Evolutionary conservation across 176 grass and related monocot species (phyloP).

Genomic region (maize (Zea mays)): Zm-B73-REFERENCE-NAM-5.0 NC_050097.1:61745001-61745500

Average conservation of each 20-base stretch:
- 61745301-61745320: not conserved
- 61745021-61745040: slow-evolving; percentile 30
- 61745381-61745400: not conserved
- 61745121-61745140: slow-evolving; percentile 71
- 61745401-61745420: not conserved
- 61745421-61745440: slow-evolving; percentile 19
- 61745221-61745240: slow-evolving; percentile 21
- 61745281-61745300: slow-evolving; percentile 23
- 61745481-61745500: slow-evolving; percentile 16
- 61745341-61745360: not conserved
- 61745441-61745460: not conserved
- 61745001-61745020: slow-evolving; percentile 74
- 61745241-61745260: not conserved
- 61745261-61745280: not conserved
- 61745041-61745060: slow-evolving; percentile 77
- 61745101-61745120: slow-evolving; percentile 22
- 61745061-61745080: slow-evolving; percentile 42
- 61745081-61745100: slow-evolving; percentile 13
- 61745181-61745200: slow-evolving; percentile 63
- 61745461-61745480: slow-evolving; percentile 7
- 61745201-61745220: slow-evolving; percentile 42
- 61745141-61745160: slow-evolving; percentile 92
- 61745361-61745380: not conserved
- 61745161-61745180: slow-evolving; percentile 67
- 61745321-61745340: not conserved